These are phyloP conservation scores for Rhizopogon vesiculosus DNA, from an alignment of 768 basidiomycete species.

Conservation along the genomic window DNA sequence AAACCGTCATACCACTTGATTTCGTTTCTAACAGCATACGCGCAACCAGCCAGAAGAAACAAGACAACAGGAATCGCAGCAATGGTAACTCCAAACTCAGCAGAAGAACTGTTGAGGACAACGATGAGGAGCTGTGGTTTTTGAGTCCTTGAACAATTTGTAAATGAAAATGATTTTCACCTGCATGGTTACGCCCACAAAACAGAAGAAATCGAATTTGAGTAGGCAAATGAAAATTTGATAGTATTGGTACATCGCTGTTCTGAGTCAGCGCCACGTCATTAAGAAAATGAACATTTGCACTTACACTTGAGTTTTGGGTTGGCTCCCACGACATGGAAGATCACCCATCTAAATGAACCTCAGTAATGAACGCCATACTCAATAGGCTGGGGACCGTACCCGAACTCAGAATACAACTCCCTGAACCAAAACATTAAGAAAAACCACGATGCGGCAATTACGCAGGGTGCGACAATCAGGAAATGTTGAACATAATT, in stretches of 20 bases:
- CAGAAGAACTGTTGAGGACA: slow-evolving; percentile 56
- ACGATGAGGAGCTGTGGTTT: slow-evolving; percentile 69
- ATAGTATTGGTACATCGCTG: slow-evolving; percentile 87
- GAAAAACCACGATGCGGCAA: slow-evolving; percentile 60
- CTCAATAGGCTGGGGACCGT: slow-evolving; percentile 15
- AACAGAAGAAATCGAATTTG: slow-evolving; percentile 89
- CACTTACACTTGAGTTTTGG: slow-evolving; percentile 75
- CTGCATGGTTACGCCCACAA: slow-evolving; percentile 87
- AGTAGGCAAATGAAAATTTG: slow-evolving; percentile 84
- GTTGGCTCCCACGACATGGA: slow-evolving; percentile 85
- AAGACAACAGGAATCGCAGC: slow-evolving; percentile 81
- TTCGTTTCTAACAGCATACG: slow-evolving; percentile 71
- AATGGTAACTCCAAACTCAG: slow-evolving; percentile 80
- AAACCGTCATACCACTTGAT: slow-evolving; percentile 60
- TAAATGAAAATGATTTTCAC: slow-evolving; percentile 25
- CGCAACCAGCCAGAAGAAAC: slow-evolving; percentile 57
- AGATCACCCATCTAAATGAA: slow-evolving; percentile 76
- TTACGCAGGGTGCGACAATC: slow-evolving; percentile 67
- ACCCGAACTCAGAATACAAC: slow-evolving; percentile 84
- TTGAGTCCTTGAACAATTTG: not conserved
- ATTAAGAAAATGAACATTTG: not conserved
- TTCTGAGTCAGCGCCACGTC: slow-evolving; percentile 3
- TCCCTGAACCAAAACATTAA: slow-evolving; percentile 66
- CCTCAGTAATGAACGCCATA: slow-evolving; percentile 3
- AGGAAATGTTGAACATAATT: slow-evolving; percentile 57